phyloP scores from a whole-genome alignment of 768 basidiomycete genomes.

The Leccinum uliginosum region DNA sequence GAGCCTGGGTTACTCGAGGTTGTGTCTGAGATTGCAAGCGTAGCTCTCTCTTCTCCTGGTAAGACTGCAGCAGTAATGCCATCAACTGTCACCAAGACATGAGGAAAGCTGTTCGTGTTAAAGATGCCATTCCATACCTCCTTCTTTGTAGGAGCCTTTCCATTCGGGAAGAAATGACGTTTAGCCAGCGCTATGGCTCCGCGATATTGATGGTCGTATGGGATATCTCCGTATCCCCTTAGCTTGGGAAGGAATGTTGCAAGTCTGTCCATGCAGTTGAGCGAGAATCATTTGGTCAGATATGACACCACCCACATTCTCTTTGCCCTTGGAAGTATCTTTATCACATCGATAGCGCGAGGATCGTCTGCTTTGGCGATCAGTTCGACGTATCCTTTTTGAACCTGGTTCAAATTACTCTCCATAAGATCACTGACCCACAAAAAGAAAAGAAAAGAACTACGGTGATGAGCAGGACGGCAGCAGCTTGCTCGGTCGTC shows the following conservation, averaged over 20 bases:
- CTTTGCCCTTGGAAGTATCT: slow-evolving; percentile 22
- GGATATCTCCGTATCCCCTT: slow-evolving; percentile 26
- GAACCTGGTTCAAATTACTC: slow-evolving; percentile 15
- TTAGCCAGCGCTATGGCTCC: slow-evolving; percentile 26
- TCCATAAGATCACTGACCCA: background rate
- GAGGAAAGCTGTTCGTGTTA: background rate
- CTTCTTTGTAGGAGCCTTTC: slow-evolving; percentile 22
- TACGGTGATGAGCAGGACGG: slow-evolving; percentile 24
- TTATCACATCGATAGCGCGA: slow-evolving; percentile 18
- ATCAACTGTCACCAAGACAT: slow-evolving; percentile 16
- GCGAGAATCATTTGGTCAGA: background rate
- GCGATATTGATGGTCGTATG: slow-evolving; percentile 25
- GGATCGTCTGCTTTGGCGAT: slow-evolving; percentile 12
- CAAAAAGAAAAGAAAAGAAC: background rate
- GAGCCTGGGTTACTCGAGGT: slow-evolving; percentile 8
- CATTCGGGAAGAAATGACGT: slow-evolving; percentile 26
- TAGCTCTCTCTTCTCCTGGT: slow-evolving; percentile 20
- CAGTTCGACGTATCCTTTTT: slow-evolving; percentile 25
- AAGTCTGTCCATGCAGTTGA: slow-evolving; percentile 15
- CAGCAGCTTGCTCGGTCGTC: slow-evolving; percentile 21
- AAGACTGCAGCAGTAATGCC: slow-evolving; percentile 20
- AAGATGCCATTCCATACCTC: slow-evolving; percentile 13
- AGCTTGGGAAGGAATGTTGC: slow-evolving; percentile 27
- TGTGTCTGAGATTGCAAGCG: background rate
- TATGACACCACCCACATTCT: slow-evolving; percentile 14